These are phyloP conservation scores for Carex myosuroides DNA, from an alignment of 176 grass and related monocot genomes.

Conservation along the genomic window DNA sequence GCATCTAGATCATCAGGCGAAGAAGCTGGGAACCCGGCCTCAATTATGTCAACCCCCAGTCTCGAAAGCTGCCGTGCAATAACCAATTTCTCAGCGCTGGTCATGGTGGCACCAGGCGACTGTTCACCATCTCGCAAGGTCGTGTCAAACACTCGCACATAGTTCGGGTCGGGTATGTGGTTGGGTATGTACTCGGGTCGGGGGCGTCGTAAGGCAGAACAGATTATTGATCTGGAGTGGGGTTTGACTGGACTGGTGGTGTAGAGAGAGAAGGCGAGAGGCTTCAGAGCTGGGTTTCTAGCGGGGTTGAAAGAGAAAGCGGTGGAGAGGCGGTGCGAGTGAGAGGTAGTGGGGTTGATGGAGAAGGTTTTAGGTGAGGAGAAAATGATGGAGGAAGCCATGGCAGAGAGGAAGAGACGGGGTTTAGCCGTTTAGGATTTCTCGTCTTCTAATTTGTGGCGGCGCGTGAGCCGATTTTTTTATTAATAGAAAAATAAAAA, in stretches of 20 bases:
- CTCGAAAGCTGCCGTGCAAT: slow-evolving; percentile 69
- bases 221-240: not conserved
- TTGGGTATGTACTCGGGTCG: slow-evolving; percentile 42
- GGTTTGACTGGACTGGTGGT: not conserved
- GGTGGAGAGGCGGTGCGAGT: not conserved
- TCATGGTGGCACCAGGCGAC: slow-evolving; percentile 84
- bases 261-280: slow-evolving; percentile 17
- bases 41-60: slow-evolving; percentile 90
- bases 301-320: not conserved
- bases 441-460: not conserved
- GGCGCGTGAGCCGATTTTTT: not conserved
- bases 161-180: slow-evolving; percentile 66
- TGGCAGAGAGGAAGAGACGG: not conserved
- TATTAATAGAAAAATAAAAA: no score
- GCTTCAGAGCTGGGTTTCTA: not conserved
- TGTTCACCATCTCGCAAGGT: slow-evolving; percentile 93
- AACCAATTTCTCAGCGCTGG: slow-evolving; percentile 73
- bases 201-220: not conserved
- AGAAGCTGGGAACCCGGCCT: slow-evolving; percentile 80
- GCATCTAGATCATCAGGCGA: slow-evolving; percentile 92
- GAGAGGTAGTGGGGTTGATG: not conserved
- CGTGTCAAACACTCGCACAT: slow-evolving; percentile 89
- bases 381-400: slow-evolving; percentile 13
- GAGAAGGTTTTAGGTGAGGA: not conserved
- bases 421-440: not conserved